Base-by-base conservation (phyloP, 2,329 filamentous ascomycete species). In the Beauveria pseudobassiana region DNA sequence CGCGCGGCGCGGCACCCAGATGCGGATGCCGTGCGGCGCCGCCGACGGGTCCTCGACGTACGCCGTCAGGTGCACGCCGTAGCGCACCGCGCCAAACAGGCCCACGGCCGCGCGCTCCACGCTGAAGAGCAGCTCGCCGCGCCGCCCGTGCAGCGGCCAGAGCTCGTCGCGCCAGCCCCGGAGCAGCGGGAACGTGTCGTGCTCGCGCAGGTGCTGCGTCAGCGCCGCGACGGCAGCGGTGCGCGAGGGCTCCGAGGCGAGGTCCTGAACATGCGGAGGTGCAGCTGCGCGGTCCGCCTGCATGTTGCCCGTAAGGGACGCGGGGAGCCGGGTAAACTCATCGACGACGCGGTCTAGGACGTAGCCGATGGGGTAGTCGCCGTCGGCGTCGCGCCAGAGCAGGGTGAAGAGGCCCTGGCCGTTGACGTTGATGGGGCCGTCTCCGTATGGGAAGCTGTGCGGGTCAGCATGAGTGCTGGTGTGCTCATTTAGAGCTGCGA, bases 1-100 rank as follows among this genome's bases (percentile, higher is more conserved):
- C 14, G 92, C 84, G 10, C 95, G 82, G 51, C 87, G 83, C 3
- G 95, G 90, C 1, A 96, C 84, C 93, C 95, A 98, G 46, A 99
- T 80, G 69, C 86, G 87, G 50, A 96, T 75, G 20, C 87, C 87
- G 58, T 81, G 74, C 45, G 73, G 74, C 5, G 71, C 70, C 18
- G 66, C 62, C 4, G 14, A 38, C 30, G 68, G 62, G 53, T 73
- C 73, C 24, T 77, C 73, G 26, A 88, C 82, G 69, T 89, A 96
- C 5, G 84, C 90, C 30, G 85, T 90, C 83, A 96, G 85, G 73
- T 96, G 90, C 38, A 92, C 85, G 22, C 91, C 92, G 71, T 92
- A 96, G 8, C 87, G 86, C 66, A 88, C 84, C 1, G 89, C 80
- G 1, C 91, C 92, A 53, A 96, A 86, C 9, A 96, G 76, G 0